These are phyloP conservation scores for Xylariaceae sp. DNA, from an alignment of 2,329 filamentous ascomycete species.

Conservation along the genomic window DNA sequence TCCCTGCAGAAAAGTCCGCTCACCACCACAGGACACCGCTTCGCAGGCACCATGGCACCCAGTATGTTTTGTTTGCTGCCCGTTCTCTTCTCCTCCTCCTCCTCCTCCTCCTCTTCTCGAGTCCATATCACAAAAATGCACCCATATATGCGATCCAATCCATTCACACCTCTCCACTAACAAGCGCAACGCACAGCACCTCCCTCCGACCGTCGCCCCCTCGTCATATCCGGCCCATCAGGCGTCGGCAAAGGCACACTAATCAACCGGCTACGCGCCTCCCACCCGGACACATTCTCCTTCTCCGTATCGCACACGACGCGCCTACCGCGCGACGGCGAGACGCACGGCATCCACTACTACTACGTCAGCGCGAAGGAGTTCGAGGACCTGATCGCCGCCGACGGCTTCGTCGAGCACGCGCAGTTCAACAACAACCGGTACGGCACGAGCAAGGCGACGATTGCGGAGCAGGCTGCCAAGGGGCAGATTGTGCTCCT, in stretches of 20 bases:
- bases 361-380: constrained; percentile 65
- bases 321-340: constrained; percentile 68
- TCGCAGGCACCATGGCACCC: constrained; percentile 29
- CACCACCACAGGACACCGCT: too few species aligned
- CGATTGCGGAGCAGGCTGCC: constrained; percentile 69
- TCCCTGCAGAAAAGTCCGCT: too few species aligned
- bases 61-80: constrained; percentile 22
- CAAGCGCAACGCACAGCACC: too few species aligned
- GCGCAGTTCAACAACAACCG: constrained; percentile 81
- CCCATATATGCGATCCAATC: constrained; percentile 2
- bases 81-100: neutral
- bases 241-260: constrained; percentile 81
- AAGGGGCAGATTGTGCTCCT: constrained; percentile 74
- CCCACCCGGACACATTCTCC: constrained; percentile 47
- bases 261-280: constrained; percentile 64
- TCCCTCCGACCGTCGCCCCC: constrained; percentile 53
- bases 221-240: constrained; percentile 76
- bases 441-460: constrained; percentile 80
- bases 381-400: constrained; percentile 65
- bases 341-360: constrained; percentile 76
- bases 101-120: neutral
- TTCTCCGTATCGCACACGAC: constrained; percentile 74
- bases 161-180: too few species aligned
- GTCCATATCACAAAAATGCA: neutral
- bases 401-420: constrained; percentile 75